These are phyloP conservation scores for Lachancea cidri DNA, from an alignment of 805 yeast genomes.

Conservation along the genomic window DNA sequence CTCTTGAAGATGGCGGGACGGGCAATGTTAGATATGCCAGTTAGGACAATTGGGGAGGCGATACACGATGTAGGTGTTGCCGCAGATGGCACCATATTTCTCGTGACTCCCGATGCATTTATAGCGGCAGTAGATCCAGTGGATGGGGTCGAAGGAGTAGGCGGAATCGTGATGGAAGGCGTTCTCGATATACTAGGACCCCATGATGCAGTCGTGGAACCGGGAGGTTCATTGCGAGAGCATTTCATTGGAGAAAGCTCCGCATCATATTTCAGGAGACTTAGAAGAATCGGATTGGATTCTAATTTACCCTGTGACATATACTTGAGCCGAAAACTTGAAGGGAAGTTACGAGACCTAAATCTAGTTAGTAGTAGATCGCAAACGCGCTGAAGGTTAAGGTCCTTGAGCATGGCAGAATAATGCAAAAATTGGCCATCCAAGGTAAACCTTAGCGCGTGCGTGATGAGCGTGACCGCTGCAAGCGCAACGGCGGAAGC, in stretches of 20 bases:
- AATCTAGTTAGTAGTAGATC: constrained; percentile 4
- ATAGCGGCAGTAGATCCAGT: constrained; percentile 5
- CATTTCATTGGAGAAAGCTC: not conserved
- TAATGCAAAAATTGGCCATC: constrained; percentile 33
- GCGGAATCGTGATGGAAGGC: constrained; percentile 10
- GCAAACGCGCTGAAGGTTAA: constrained; percentile 26
- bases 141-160: constrained; percentile 15
- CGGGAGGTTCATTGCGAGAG: not conserved
- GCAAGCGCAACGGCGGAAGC: constrained; percentile 47
- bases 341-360: constrained; percentile 19
- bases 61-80: constrained; percentile 12
- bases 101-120: not conserved
- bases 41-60: constrained; percentile 15
- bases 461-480: constrained; percentile 42
- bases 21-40: not conserved
- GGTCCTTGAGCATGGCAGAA: constrained; percentile 42
- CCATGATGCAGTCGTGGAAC: not conserved
- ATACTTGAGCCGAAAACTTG: constrained; percentile 30
- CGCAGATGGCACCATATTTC: not conserved
- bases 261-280: constrained; percentile 6
- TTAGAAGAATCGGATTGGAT: constrained; percentile 6
- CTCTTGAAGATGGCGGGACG: constrained; percentile 6
- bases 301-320: constrained; percentile 11
- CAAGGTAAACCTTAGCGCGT: constrained; percentile 36
- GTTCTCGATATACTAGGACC: not conserved